Conservation (phyloP, 1,284 basidiomycete genomes). For the Exobasidium rhododendri region DNA sequence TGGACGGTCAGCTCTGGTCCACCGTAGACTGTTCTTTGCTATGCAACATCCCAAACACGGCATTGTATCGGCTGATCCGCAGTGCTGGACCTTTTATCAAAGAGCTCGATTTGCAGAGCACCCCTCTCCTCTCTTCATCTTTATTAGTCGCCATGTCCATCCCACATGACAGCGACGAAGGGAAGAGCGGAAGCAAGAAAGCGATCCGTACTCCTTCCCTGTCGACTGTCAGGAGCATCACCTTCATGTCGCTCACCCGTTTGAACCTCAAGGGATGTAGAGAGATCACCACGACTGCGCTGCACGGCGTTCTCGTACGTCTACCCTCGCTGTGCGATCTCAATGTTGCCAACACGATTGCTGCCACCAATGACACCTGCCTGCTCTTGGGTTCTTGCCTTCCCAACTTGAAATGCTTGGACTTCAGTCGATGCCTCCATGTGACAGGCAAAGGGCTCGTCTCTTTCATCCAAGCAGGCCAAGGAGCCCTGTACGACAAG, state of each 20-base stretch:
- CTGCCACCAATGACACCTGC: conserved; percentile 71
- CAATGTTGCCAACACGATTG: conserved; percentile 66
- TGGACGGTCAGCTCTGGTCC: conserved; percentile 17
- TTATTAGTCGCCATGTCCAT: not conserved
- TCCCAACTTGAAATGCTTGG: conserved; percentile 63
- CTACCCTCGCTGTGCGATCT: conserved; percentile 66
- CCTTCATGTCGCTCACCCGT: not conserved
- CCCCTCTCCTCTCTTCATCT: not conserved
- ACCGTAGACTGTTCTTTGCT: not conserved
- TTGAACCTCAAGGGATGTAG: conserved; percentile 12
- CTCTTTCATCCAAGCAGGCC: conserved; percentile 34
- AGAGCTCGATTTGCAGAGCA: not conserved
- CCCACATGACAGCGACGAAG: not conserved
- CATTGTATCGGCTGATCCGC: not conserved
- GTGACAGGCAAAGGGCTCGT: conserved; percentile 65
- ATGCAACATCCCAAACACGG: not conserved
- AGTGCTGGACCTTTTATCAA: conserved; percentile 11
- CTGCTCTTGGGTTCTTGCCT: conserved; percentile 65
- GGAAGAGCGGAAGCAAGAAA: not conserved
- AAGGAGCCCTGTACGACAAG: conserved; percentile 34
- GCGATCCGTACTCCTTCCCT: not conserved
- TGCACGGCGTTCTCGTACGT: conserved; percentile 69
- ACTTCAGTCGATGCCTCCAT: conserved; percentile 71
- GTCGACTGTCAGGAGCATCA: not conserved
- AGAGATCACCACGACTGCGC: conserved; percentile 63